These are phyloP conservation scores for Byssochlamys sp. DNA, from an alignment of 2,329 filamentous ascomycete genomes.

Conservation along the genomic window DNA sequence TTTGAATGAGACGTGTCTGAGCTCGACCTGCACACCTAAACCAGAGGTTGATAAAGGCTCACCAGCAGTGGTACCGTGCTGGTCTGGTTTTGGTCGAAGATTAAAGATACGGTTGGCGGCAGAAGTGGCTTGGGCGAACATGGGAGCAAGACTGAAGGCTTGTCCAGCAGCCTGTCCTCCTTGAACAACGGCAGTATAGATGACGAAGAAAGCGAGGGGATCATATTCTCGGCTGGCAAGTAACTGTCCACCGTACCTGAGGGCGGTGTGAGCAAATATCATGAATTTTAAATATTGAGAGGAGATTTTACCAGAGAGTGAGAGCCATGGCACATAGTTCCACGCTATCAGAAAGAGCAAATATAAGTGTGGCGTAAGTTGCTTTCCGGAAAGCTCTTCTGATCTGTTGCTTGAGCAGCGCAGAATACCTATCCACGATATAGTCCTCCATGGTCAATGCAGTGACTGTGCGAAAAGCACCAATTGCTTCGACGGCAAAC, in stretches of 20 bases:
- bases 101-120: slow-evolving; percentile 29
- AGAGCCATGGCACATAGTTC: slow-evolving; percentile 55
- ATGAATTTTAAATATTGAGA: not conserved
- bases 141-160: slow-evolving; percentile 58
- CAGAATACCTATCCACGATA: slow-evolving; percentile 53
- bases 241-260: slow-evolving; percentile 55
- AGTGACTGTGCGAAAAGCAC: slow-evolving; percentile 63
- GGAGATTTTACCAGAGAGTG: slow-evolving; percentile 44
- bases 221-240: slow-evolving; percentile 43
- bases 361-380: slow-evolving; percentile 53
- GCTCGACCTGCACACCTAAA: slow-evolving; percentile 21
- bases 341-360: slow-evolving; percentile 60
- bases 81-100: slow-evolving; percentile 9
- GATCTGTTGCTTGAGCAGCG: slow-evolving; percentile 52
- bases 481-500: slow-evolving; percentile 65
- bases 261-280: slow-evolving; percentile 23
- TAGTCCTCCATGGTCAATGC: slow-evolving; percentile 60
- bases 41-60: slow-evolving; percentile 3
- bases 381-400: slow-evolving; percentile 51
- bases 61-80: slow-evolving; percentile 1
- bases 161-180: slow-evolving; percentile 59
- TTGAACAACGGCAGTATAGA: slow-evolving; percentile 58
- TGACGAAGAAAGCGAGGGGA: slow-evolving; percentile 43
- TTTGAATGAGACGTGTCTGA: slow-evolving; percentile 26
- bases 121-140: slow-evolving; percentile 30